Base-by-base conservation (phyloP, 768 basidiomycete species). In the Neoboletus magnificus region DNA sequence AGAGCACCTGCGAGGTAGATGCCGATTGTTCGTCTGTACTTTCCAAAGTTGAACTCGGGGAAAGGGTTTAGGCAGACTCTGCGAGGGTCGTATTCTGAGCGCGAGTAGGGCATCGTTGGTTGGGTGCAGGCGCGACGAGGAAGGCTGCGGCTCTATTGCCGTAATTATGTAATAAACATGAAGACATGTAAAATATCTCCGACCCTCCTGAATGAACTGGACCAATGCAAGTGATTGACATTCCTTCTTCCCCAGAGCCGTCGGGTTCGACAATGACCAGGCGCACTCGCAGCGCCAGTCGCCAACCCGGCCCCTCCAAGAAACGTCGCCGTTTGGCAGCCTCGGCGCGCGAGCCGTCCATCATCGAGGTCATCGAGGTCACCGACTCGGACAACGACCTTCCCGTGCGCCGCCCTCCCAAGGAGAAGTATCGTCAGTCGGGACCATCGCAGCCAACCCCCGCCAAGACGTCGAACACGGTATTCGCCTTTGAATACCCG, bases 1-100 rank as follows among this genome's bases (percentile, higher is more conserved):
- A 99, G 77, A 47, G 86, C 95, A 40, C 96, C 96, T 1, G 94
- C 89, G 53, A 93, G 75, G 71, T 98, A 98, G 12, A 98, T 88
- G 20, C 94, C 93, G 20, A 92, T 77, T 3, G 91, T 83, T 27
- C 94, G 77, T 58, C 86, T 85, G 73, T 93, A 85, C 70, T 79
- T 90, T 52, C 86, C 88, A 5, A 96, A 71, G 37, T 81, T 81
- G 44, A 89, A 60, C 35, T 86, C 83, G 1, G 94, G 94, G 59
- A 94, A 89, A 0, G 89, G 87, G 75, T 93, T 91, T 58, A 94
- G 62, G 67, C 91, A 95, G 36, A 96, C 90, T 67, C 93, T 74
- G 47, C 92, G 79, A 3, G 93, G 93, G 76, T 95, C 93, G 60
- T 93, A 94, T 65, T 84, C 74, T 23, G 87, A 77, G 65, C 86